phyloP scores from a whole-genome alignment of 2,329 filamentous ascomycete species.

The Teratosphaeria viscida region DNA sequence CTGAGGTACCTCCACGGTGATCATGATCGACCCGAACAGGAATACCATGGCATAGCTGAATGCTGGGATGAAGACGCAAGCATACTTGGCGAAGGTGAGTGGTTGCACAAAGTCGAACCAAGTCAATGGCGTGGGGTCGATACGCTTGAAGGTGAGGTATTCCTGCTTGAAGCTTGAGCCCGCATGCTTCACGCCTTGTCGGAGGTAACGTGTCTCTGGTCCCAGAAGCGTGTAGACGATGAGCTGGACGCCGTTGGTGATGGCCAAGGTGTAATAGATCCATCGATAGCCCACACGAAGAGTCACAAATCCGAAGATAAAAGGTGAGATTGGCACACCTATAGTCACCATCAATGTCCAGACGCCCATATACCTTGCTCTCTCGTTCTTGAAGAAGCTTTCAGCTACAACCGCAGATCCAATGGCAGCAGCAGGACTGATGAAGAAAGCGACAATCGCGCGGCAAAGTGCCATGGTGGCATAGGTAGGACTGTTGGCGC shows the following conservation, averaged over 20 bases:
- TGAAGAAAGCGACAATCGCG: constrained; percentile 45
- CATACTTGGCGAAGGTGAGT: constrained; percentile 33
- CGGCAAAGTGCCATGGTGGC: constrained; percentile 40
- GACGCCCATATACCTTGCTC: constrained; percentile 45
- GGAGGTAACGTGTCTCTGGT: constrained; percentile 44
- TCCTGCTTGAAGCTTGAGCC: constrained; percentile 32
- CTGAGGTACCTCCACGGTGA: constrained; percentile 48
- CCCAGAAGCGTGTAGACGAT: constrained; percentile 44
- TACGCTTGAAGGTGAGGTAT: constrained; percentile 33
- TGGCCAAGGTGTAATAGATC: constrained; percentile 48
- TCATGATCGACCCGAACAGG: constrained; percentile 40
- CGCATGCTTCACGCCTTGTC: constrained; percentile 25
- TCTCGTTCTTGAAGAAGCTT: constrained; percentile 40
- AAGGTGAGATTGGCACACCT: constrained; percentile 32
- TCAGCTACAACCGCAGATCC: constrained; percentile 47
- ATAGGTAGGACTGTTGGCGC: constrained; percentile 39
- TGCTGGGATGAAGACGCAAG: constrained; percentile 40
- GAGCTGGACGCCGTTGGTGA: constrained; percentile 46
- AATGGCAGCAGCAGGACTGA: constrained; percentile 43
- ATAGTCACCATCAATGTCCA: constrained; percentile 44
- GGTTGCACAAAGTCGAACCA: constrained; percentile 42
- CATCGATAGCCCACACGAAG: constrained; percentile 44
- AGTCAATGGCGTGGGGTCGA: constrained; percentile 41
- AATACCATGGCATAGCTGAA: constrained; percentile 47
- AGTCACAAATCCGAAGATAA: constrained; percentile 35